Base-by-base conservation (phyloP, 805 yeast genomes). In the Ogataea chonburiensis region DNA sequence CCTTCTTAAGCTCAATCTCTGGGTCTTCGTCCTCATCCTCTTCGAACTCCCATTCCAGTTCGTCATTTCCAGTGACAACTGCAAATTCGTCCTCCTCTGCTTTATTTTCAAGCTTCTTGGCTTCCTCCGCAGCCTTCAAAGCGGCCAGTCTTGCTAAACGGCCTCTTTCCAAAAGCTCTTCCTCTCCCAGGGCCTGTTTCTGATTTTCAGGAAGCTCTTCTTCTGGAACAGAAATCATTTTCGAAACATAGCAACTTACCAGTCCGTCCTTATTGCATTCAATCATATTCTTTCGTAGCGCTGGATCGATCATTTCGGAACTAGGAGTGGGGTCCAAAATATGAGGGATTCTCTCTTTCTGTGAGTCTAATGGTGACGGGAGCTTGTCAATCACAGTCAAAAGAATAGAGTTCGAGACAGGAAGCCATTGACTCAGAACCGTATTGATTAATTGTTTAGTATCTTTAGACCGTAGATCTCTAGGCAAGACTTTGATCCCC, bases 351-450 rank as follows among this genome's bases (percentile, higher is more conserved):
- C 97, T 74, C 21, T 71, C 75, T 15, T 61, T 62, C 58, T 93
- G 99, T 0, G 97, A 85, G 1, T 56, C 66, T 5, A 71, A 51
- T 1, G 98, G 98, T 6, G 94, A 83, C 0, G 97, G 96, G 31
- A 93, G 60, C 43, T 77, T 76, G 41, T 87, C 93, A 20, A 89
- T 81, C 4, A 91, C 95, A 1, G 95, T 79, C 7, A 93, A 70
- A 18, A 93, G 63, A 7, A 91, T 74, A 0, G 98, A 86, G 24
- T 85, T 81, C 16, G 97, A 83, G 4, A 93, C 76, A 1, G 99
- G 98, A 15, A 93, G 66, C 97, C 98, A 93, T 55, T 91, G 97
- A 1, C 87, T 77, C 77, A 91, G 78, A 4, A 93, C 73, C 6
- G 77, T 67, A 37, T 70, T 73, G 13, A 88, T 57, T 28, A 87